Base-by-base conservation (phyloP, 2,329 filamentous ascomycete species). In the Colletotrichum liaoningense region DNA sequence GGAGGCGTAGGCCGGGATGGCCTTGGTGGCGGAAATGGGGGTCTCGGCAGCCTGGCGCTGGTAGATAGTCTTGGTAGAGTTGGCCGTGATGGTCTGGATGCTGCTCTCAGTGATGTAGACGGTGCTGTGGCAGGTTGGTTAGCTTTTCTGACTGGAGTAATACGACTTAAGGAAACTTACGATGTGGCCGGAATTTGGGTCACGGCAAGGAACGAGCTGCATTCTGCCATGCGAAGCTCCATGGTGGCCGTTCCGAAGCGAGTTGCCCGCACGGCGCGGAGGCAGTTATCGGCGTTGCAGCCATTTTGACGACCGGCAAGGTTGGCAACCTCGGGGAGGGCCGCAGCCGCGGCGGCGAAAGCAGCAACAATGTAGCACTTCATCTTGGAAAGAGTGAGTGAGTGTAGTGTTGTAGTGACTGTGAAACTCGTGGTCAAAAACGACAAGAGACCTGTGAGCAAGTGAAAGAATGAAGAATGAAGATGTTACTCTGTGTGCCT, bases 1-100 rank as follows among this genome's bases (percentile, higher is more conserved):
- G 2, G 75, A 74, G 6, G 79, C 79, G 67, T 80, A 80, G 28
- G 55, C 46, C 2, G 79, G 78, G 30, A 92, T 91, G 88, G 87
- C 83, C 75, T 79, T 90, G 77, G 77, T 92, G 72, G 42, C 42
- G 42, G 90, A 88, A 75, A 81, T 91, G 67, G 82, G 78, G n/a
- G 75, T 64, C 54, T 79, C 74, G 28, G 80, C 81, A 58, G 78
- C 79, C 67, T 79, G 79, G 60, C 81, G 79, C 16, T 67, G 67
- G 42, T 54, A 26, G 52, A 72, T 9, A 7, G 60, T 72, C 24
- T 22, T 62, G 19, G 69, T 72, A 35, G 28, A 16, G 57, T 72
- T 74, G 22, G 22, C 42, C 2, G 69, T 63, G 24, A 68, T 22
- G 24, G 72, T 72, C 11, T 55, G 63, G n/a, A 60, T 26, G 57